These are phyloP conservation scores for Lojkania enalia DNA, from an alignment of 2,329 filamentous ascomycete species.

Conservation along the genomic window DNA sequence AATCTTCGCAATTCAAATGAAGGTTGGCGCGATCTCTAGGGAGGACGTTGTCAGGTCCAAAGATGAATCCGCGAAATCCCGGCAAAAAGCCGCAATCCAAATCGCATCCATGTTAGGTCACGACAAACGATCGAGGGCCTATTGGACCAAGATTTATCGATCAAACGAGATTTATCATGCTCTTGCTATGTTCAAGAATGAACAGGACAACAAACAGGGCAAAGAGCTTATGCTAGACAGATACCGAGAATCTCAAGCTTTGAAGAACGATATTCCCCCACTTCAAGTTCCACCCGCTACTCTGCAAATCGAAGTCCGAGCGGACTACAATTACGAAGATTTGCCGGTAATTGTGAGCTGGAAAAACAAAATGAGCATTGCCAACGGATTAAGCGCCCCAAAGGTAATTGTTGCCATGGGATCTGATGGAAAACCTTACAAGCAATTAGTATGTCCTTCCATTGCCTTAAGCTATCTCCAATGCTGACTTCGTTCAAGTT, in stretches of 20 bases:
- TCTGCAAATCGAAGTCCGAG: conserved; percentile 76
- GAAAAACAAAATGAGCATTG: conserved; percentile 77
- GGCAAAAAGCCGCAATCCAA: conserved; percentile 71
- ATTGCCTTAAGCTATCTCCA: conserved; percentile 6
- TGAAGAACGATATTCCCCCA: conserved; percentile 65
- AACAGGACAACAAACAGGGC: conserved; percentile 68
- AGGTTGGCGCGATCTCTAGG: conserved; percentile 60
- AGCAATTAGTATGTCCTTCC: conserved; percentile 67
- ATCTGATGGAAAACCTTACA: conserved; percentile 77
- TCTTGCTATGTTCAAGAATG: conserved; percentile 67
- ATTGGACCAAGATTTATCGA: conserved; percentile 73
- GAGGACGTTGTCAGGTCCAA: conserved; percentile 58
- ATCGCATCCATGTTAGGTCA: conserved; percentile 65
- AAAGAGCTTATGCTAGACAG: conserved; percentile 66
- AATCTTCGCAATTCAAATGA: conserved; percentile 69
- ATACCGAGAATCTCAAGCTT: conserved; percentile 62
- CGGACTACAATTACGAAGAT: conserved; percentile 72
- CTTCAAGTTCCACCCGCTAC: conserved; percentile 85
- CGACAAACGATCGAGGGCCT: conserved; percentile 55
- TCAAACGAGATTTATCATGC: conserved; percentile 68
- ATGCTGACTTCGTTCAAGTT: conserved; percentile 54
- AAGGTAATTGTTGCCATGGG: conserved; percentile 87
- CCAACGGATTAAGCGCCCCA: conserved; percentile 86
- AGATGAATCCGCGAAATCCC: conserved; percentile 73
- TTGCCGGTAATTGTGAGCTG: conserved; percentile 76